Base-by-base conservation (phyloP, 2,329 filamentous ascomycete species). In the Cryoendolithus antarcticus region DNA sequence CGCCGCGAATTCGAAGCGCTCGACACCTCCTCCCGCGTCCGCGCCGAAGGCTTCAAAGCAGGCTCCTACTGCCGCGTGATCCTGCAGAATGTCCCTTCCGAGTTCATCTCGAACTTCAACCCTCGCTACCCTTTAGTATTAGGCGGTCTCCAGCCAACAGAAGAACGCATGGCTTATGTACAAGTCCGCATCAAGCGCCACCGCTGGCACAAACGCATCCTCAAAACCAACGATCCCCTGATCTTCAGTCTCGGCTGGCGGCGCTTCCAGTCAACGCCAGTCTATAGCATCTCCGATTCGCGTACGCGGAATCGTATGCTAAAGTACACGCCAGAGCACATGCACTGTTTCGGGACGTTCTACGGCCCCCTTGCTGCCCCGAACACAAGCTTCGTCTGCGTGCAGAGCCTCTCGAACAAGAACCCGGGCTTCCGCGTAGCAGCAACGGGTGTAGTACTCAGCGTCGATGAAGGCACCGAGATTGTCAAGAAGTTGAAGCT, bases 401-500 rank as follows among this genome's bases (percentile, higher is more conserved):
- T 96, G 48, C 86, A 96, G 62, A 85, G 81, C 6, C 81, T 98
- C 56, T 85, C 82, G 1, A 78, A 83, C 45, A 76, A 81, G 54
- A 89, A 80, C 36, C 82, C 88, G 0, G 88, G 88, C 12, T 96
- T 98, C 72, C 78, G 91, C 34, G 85, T 98, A 49, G 85, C 91
- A 7, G 93, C 91, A 2, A 95, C 88, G 0, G 91, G 91, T 44
- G 91, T 91, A 2, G 85, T 98, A 4, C 69, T 96, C 47, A 88
- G 81, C 55, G 91, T 98, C 13, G 91, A 98, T 58, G 88, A 96
- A 64, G 85, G 82, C 31, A 88, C 85, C 3, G 91, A 98, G 60
- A 96, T 98, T 48, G 91, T 98, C 62, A 98, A 98, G 74, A 98
- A 98, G 71, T 79, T 98, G 57, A 98, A 98, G 63, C 75, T 98